Evolutionary conservation across 192 early-diverging fungal species (phyloP).

Genomic region (Podochytrium sp.): DNA sequence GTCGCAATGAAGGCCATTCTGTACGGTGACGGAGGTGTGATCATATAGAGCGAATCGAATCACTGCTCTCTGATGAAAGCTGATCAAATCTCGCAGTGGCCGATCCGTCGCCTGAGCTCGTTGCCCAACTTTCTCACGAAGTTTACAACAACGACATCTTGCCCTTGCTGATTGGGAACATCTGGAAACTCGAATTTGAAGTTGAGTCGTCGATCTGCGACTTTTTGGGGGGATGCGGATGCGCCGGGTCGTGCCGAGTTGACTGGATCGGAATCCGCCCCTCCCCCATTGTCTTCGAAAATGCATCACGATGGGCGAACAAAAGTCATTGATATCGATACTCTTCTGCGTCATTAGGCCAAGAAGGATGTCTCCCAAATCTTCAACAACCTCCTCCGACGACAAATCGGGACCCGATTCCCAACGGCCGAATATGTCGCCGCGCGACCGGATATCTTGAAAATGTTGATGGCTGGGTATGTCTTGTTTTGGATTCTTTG

Average conservation of each 20-base stretch:
- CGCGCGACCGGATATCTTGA: slow-evolving; percentile 81
- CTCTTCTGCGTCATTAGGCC: slow-evolving; percentile 53
- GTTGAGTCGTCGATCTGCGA: slow-evolving; percentile 30
- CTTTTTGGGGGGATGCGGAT: no score
- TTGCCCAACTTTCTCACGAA: slow-evolving; percentile 94
- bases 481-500: background rate
- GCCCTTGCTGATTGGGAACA: slow-evolving; percentile 85
- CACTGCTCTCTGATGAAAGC: no score
- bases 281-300: background rate
- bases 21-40: slow-evolving; percentile 89
- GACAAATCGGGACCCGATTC: slow-evolving; percentile 91
- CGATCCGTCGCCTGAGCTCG: slow-evolving; percentile 86
- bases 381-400: slow-evolving; percentile 93
- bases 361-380: slow-evolving; percentile 98
- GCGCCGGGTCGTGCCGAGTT: background rate
- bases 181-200: slow-evolving; percentile 90
- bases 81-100: slow-evolving; percentile 56
- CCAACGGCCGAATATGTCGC: slow-evolving; percentile 96
- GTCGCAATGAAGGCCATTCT: slow-evolving; percentile 91
- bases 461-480: slow-evolving; percentile 80
- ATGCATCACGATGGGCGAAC: no score
- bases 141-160: slow-evolving; percentile 92
- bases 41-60: background rate
- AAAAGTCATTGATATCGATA: background rate
- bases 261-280: background rate